Conservation (phyloP, 2,329 filamentous ascomycete genomes). For the Colletotrichum acutatum region DNA sequence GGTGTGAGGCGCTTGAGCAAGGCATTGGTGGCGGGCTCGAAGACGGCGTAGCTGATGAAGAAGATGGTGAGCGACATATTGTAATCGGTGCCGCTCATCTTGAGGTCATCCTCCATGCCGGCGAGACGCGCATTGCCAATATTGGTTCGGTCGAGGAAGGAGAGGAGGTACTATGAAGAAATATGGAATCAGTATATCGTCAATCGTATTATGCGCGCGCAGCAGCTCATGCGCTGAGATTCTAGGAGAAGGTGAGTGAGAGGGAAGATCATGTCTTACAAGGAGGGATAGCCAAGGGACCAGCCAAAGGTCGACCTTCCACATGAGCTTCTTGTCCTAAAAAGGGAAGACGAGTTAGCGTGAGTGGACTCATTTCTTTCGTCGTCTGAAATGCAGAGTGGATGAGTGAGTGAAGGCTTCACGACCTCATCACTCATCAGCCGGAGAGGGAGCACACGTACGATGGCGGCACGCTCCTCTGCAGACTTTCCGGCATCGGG, state of each 20-base stretch:
- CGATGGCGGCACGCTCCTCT: constrained; percentile 70
- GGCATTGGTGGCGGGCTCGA: constrained; percentile 73
- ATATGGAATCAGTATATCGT: background rate
- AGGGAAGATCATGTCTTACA: constrained; percentile 13
- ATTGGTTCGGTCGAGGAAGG: constrained; percentile 43
- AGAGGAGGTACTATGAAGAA: constrained; percentile 39
- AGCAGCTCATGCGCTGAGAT: background rate
- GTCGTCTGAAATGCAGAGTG: too few relatives aligned
- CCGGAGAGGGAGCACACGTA: constrained; percentile 51
- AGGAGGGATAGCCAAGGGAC: constrained; percentile 66
- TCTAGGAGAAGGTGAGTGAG: too few relatives aligned
- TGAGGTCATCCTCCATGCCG: constrained; percentile 40
- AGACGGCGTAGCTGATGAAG: constrained; percentile 76
- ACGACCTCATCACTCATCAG: background rate
- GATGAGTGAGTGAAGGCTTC: background rate
- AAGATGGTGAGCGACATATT: constrained; percentile 72
- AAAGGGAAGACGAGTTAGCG: constrained; percentile 4
- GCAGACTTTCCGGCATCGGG: constrained; percentile 72
- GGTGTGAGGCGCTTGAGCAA: constrained; percentile 73
- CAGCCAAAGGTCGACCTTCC: constrained; percentile 69
- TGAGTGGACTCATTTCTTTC: background rate
- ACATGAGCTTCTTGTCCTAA: constrained; percentile 70
- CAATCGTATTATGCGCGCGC: background rate
- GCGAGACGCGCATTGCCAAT: constrained; percentile 43
- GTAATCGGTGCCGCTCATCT: constrained; percentile 58